Evolutionary conservation across 31 red algal genomes (phyloP).

Genomic region (Odonthalia washingtoniensis): DNA sequence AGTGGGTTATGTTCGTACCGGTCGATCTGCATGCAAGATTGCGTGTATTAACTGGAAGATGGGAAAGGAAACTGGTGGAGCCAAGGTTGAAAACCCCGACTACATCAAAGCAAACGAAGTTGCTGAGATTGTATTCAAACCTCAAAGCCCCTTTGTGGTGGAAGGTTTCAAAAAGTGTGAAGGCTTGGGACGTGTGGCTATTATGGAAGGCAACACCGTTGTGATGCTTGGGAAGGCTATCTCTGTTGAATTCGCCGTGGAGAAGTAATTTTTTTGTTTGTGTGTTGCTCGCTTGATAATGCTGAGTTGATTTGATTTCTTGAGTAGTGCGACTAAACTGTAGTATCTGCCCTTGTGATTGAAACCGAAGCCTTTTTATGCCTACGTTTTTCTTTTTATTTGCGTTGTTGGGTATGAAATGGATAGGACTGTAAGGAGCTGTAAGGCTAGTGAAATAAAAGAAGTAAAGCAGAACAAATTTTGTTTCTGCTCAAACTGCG

Average conservation of each 20-base stretch:
- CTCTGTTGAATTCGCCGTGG: slow-evolving; percentile 65
- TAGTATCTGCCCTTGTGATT: too few species aligned
- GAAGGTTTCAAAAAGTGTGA: slow-evolving; percentile 77
- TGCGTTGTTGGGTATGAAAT: too few species aligned
- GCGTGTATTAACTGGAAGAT: slow-evolving; percentile 89
- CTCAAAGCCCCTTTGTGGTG: slow-evolving; percentile 75
- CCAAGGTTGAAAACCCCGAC: slow-evolving; percentile 71
- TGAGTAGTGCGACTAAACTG: too few species aligned
- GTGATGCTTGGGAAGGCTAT: slow-evolving; percentile 85
- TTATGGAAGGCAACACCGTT: slow-evolving; percentile 86
- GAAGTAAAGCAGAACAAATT: too few species aligned
- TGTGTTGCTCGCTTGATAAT: too few species aligned
- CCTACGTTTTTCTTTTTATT: too few species aligned
- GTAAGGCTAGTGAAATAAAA: too few species aligned
- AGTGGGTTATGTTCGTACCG: slow-evolving; percentile 87
- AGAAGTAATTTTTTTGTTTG: slow-evolving; percentile 58
- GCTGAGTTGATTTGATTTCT: too few species aligned
- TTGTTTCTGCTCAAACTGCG: too few species aligned
- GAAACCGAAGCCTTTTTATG: too few species aligned
- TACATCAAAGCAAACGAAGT: slow-evolving; percentile 80
- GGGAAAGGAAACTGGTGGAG: slow-evolving; percentile 84
- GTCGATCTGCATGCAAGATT: slow-evolving; percentile 91
- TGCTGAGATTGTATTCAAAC: slow-evolving; percentile 65
- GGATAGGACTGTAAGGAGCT: too few species aligned
- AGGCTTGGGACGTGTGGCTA: slow-evolving; percentile 80